These are phyloP conservation scores for Sugiyamaella grinbergsii DNA, from an alignment of 1,139 yeast species.

Conservation along the genomic window DNA sequence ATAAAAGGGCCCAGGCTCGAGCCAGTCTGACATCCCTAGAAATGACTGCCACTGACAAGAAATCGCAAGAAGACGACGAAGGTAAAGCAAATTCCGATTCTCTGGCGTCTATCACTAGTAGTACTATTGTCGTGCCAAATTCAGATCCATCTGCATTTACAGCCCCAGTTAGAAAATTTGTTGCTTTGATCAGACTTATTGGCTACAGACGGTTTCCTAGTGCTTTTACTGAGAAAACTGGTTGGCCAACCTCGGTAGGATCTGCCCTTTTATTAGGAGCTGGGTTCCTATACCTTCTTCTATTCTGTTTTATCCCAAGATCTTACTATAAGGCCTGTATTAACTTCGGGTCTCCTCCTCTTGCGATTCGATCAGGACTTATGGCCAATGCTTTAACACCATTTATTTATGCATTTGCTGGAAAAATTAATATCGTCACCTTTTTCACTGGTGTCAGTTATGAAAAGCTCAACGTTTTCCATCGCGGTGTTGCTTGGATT, in stretches of 20 bases:
- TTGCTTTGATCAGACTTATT: conserved; percentile 50
- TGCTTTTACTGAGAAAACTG: conserved; percentile 44
- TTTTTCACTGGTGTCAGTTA: conserved; percentile 63
- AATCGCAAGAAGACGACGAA: conserved; percentile 21
- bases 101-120: background rate
- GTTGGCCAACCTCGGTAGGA: conserved; percentile 58
- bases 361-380: conserved; percentile 61
- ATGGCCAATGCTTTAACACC: conserved; percentile 58
- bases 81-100: background rate
- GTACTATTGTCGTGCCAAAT: background rate
- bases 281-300: conserved; percentile 50
- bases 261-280: conserved; percentile 47
- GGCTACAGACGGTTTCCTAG: conserved; percentile 55
- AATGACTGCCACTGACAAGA: background rate
- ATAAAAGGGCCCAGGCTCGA: conserved; percentile 2
- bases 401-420: conserved; percentile 59
- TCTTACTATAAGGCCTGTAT: conserved; percentile 58
- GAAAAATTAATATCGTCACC: conserved; percentile 62
- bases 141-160: conserved; percentile 17
- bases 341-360: conserved; percentile 68
- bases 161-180: conserved; percentile 7
- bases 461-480: conserved; percentile 60
- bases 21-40: background rate
- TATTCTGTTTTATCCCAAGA: conserved; percentile 54
- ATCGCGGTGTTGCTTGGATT: conserved; percentile 58